These are phyloP conservation scores for Selenicereus undatus DNA, from an alignment of 148 eudicot genomes.

Conservation along the genomic window DNA sequence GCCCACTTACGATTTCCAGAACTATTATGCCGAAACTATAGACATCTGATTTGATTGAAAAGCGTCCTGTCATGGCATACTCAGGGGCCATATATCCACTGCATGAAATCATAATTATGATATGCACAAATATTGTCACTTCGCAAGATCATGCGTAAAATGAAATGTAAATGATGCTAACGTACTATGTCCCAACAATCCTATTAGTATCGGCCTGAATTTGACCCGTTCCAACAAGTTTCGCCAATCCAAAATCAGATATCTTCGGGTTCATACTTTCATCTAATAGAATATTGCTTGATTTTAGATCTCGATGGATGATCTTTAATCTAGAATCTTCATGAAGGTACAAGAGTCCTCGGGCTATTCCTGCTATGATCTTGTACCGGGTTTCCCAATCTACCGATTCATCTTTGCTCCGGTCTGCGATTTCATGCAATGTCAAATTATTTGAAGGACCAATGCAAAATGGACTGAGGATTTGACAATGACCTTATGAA, in stretches of 20 bases:
- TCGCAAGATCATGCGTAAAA: not conserved
- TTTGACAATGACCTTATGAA: too few relatives aligned
- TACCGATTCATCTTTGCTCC: not conserved
- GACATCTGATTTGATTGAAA: too few relatives aligned
- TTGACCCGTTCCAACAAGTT: constrained; percentile 18
- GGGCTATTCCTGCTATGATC: constrained; percentile 25
- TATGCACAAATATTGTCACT: not conserved
- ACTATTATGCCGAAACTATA: too few relatives aligned
- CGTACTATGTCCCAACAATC: constrained; percentile 25
- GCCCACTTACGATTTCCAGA: constrained; percentile 26
- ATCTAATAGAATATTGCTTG: constrained; percentile 34
- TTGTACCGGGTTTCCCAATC: constrained; percentile 26
- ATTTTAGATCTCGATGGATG: constrained; percentile 29
- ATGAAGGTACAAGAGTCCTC: constrained; percentile 37
- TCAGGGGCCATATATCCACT: too few relatives aligned
- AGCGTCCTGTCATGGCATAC: too few relatives aligned
- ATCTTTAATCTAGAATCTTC: constrained; percentile 28
- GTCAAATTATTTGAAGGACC: not conserved
- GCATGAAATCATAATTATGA: not conserved
- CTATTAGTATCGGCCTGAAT: constrained; percentile 17
- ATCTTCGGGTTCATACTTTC: constrained; percentile 28
- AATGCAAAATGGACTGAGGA: not conserved
- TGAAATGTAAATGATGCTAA: not conserved
- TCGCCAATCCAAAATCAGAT: constrained; percentile 36
- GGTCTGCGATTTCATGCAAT: constrained; percentile 14